phyloP scores from a whole-genome alignment of 208 protist genomes.

The Entamoeba invadens region DNA sequence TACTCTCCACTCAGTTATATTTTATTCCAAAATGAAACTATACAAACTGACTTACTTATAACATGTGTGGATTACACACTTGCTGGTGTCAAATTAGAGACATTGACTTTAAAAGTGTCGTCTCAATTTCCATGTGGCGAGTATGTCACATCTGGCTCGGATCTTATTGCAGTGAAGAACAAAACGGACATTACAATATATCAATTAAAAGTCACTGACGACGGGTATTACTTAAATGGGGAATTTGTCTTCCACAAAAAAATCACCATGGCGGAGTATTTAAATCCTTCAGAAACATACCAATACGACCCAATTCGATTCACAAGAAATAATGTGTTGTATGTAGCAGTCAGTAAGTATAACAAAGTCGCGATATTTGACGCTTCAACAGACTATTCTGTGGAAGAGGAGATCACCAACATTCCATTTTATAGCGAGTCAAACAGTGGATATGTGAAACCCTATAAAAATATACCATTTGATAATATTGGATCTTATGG shows the following conservation, averaged over 20 bases:
- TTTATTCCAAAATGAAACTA: neutral
- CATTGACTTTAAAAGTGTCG: neutral
- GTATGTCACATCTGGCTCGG: neutral
- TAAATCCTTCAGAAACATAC: neutral
- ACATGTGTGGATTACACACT: neutral
- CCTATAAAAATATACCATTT: neutral
- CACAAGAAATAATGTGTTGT: neutral
- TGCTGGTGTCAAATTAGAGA: neutral
- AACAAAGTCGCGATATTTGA: neutral
- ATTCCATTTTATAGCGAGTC: neutral
- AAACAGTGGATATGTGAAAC: neutral
- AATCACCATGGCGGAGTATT: neutral
- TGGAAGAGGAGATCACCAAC: neutral
- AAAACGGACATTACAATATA: neutral
- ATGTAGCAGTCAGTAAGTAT: neutral
- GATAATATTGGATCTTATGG: neutral
- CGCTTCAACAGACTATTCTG: neutral
- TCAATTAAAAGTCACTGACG: neutral
- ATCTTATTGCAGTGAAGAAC: neutral
- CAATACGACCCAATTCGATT: neutral
- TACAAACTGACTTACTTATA: neutral
- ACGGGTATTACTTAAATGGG: neutral
- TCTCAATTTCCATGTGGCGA: neutral
- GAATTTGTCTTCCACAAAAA: neutral
- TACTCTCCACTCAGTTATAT: neutral